Base-by-base conservation (phyloP, 2,329 filamentous ascomycete genomes). In the Calonectria montana region DNA sequence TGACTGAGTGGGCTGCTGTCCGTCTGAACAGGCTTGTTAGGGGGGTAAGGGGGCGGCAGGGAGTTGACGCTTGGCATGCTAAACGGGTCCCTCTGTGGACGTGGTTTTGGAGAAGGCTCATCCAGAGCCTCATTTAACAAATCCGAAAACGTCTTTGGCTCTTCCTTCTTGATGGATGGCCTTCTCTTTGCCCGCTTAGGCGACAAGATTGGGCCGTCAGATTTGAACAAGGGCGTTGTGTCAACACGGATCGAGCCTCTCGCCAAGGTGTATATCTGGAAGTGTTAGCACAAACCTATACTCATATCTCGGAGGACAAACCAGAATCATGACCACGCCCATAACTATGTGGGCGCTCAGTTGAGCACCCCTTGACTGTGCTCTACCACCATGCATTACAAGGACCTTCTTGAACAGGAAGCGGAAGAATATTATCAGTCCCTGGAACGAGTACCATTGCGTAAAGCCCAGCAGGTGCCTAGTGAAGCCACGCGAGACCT, bases 391-490 rank as follows among this genome's bases (percentile, higher is more conserved):
- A n/a, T 84, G 81, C 73, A 86, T 81, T 47, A 84, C 82, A 1
- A 84, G 74, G 21, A 88, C 80, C 16, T 81, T 83, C 23, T 86
- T 82, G 62, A 90, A 88, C 18, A 88, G 77, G 48, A 87, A 81
- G 43, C 93, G 88, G 13, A 91, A 82, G 7, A 87, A 79, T 13
- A 94, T 79, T 25, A 91, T 86, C 37, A 93, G 80, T 2, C 87
- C 79, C 78, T 95, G 93, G 72, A 92, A 89, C 1, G 86, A 87
- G 79, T 94, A 94, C 87, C 93, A 93, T 64, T 90, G 87, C 4
- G 86, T 84, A 15, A 94, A 87, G 0, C 92, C 92, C 3, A 87
- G 80, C 37, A 94, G 85, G 69, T 89, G 91, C 73, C 84, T 87
- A 31, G 86, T 89, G 79, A 88, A 93, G 67, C 90, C 91, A n/a